These are phyloP conservation scores for Pseudopyricularia javanii DNA, from an alignment of 2,329 filamentous ascomycete genomes.

Conservation along the genomic window DNA sequence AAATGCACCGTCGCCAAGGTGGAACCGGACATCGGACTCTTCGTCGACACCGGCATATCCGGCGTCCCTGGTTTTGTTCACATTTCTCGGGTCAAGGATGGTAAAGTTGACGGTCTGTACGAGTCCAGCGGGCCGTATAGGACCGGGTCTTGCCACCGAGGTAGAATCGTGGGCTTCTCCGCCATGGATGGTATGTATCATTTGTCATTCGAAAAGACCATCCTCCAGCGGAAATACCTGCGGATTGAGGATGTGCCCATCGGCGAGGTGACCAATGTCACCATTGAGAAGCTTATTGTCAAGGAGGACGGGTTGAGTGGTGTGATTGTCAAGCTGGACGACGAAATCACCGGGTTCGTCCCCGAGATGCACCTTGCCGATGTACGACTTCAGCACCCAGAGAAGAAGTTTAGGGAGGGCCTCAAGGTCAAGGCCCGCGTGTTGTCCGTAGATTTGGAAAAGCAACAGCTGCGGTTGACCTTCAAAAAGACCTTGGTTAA, in stretches of 20 bases:
- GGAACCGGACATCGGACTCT: slow-evolving; percentile 69
- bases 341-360: slow-evolving; percentile 82
- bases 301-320: slow-evolving; percentile 68
- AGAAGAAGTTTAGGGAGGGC: slow-evolving; percentile 90
- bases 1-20: slow-evolving; percentile 71
- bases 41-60: slow-evolving; percentile 57
- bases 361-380: slow-evolving; percentile 83
- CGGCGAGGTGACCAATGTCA: slow-evolving; percentile 69
- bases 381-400: slow-evolving; percentile 75
- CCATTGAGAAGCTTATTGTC: slow-evolving; percentile 73
- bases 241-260: slow-evolving; percentile 82
- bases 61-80: slow-evolving; percentile 80
- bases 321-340: slow-evolving; percentile 70
- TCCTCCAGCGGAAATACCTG: slow-evolving; percentile 80
- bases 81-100: slow-evolving; percentile 83
- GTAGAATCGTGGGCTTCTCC: slow-evolving; percentile 78
- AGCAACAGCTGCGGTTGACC: slow-evolving; percentile 72
- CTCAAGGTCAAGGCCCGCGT: slow-evolving; percentile 76
- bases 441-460: slow-evolving; percentile 63
- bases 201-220: slow-evolving; percentile 67
- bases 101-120: slow-evolving; percentile 74
- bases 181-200: slow-evolving; percentile 75
- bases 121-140: slow-evolving; percentile 68
- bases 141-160: slow-evolving; percentile 64
- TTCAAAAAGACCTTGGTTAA: slow-evolving; percentile 92